These are phyloP conservation scores for Fusarium duplospermum DNA, from an alignment of 2,329 filamentous ascomycete genomes.

Conservation along the genomic window DNA sequence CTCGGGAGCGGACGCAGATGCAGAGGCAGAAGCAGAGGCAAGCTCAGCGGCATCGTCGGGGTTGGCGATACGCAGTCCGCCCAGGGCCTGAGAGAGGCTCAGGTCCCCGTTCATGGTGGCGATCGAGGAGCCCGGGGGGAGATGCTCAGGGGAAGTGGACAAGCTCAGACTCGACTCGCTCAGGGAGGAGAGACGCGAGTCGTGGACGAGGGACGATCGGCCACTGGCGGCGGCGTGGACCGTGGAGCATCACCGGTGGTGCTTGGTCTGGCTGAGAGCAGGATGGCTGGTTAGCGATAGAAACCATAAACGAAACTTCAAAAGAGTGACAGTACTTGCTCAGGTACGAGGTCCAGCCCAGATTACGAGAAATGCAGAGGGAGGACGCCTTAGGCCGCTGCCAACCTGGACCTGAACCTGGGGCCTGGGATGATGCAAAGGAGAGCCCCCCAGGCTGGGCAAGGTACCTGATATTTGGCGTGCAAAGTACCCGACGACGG, in stretches of 20 bases:
- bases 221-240: constrained; percentile 41
- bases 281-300: constrained; percentile 33
- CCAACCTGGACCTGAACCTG: constrained; percentile 31
- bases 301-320: constrained; percentile 20
- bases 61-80: constrained; percentile 96
- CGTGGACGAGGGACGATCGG: constrained; percentile 41
- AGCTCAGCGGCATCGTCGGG: constrained; percentile 77
- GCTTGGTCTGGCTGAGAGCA: constrained; percentile 25
- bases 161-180: constrained; percentile 37
- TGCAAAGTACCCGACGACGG: constrained; percentile 4
- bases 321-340: constrained; percentile 14
- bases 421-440: constrained; percentile 33
- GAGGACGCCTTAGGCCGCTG: constrained; percentile 34
- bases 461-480: constrained; percentile 25
- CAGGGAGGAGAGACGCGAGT: constrained; percentile 34
- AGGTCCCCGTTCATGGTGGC: constrained; percentile 88
- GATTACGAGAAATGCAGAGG: constrained; percentile 33
- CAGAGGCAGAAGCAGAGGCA: constrained; percentile 41
- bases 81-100: constrained; percentile 90
- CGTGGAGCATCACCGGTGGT: constrained; percentile 44
- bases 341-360: constrained; percentile 31
- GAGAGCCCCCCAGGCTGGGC: constrained; percentile 22
- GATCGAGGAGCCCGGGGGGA: constrained; percentile 39
- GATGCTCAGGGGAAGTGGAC: constrained; percentile 41
- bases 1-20: constrained; percentile 38